Percentiles rank a stretch among this genome's conserved stretches.
These are phyloP conservation scores for Cymbopogon citratus DNA, from an alignment of 176 grass and related monocot genomes.

Conservation along the genomic window DNA sequence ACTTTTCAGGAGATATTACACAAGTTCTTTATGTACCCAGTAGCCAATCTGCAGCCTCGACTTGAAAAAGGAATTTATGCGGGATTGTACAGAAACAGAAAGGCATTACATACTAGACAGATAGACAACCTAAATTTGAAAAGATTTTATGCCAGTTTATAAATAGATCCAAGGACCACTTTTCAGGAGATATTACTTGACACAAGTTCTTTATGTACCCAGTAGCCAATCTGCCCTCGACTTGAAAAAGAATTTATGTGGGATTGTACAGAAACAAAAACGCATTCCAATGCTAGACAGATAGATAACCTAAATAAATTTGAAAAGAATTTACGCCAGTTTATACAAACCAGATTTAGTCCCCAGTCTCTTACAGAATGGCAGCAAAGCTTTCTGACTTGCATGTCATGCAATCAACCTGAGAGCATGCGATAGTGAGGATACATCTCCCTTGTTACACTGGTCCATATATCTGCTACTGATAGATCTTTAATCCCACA, in stretches of 20 bases:
- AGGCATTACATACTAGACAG: conserved; percentile 4
- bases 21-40: conserved; percentile 14
- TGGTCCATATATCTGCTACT: background rate
- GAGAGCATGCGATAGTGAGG: background rate
- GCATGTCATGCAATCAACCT: background rate
- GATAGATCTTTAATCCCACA: background rate
- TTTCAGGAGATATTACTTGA: conserved; percentile 33
- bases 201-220: conserved; percentile 8
- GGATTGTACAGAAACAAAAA: conserved; percentile 21
- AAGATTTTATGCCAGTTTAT: no score
- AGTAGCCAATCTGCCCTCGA: background rate
- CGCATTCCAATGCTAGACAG: background rate
- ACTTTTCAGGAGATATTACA: conserved; percentile 39
- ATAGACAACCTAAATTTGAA: background rate
- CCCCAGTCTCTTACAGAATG: background rate
- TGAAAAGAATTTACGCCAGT: conserved; percentile 37
- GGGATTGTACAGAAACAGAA: conserved; percentile 22
- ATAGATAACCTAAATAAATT: background rate
- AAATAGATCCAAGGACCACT: conserved; percentile 40
- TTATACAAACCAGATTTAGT: conserved; percentile 8
- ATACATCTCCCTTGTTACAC: background rate
- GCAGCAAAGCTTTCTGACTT: background rate
- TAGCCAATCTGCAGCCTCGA: background rate
- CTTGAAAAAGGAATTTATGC: conserved; percentile 40
- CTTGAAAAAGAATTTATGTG: conserved; percentile 37